Evolutionary conservation across 306 rosid species (phyloP).

Genomic region (Prinsepia uniflora): DNA sequence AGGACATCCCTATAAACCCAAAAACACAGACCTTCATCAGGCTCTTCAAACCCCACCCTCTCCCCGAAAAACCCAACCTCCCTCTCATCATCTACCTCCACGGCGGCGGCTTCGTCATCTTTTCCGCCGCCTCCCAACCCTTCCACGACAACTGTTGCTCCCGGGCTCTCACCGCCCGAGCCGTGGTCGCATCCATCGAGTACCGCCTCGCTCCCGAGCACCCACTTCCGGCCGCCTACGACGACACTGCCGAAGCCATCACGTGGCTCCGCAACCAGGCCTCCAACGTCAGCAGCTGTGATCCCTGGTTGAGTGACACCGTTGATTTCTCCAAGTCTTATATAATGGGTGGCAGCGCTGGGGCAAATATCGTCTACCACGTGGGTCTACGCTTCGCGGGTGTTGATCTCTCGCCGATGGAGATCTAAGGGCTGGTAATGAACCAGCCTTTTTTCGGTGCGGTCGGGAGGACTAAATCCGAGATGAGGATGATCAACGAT

Average conservation of each 20-base stretch:
- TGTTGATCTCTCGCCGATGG: conserved; percentile 34
- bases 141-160: conserved; percentile 42
- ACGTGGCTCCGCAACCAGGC: conserved; percentile 45
- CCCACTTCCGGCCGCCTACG: conserved; percentile 83
- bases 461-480: conserved; percentile 42
- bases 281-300: conserved; percentile 16
- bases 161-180: conserved; percentile 27
- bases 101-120: conserved; percentile 82
- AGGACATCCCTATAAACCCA: conserved; percentile 53
- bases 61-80: conserved; percentile 27
- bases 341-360: conserved; percentile 63
- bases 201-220: conserved; percentile 80
- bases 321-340: conserved; percentile 46
- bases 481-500: conserved; percentile 37
- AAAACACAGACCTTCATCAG: conserved; percentile 49
- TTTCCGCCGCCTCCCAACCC: conserved; percentile 41
- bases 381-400: conserved; percentile 48
- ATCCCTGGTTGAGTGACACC: conserved; percentile 48
- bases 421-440: conserved; percentile 44
- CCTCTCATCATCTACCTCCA: conserved; percentile 56
- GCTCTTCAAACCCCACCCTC: conserved; percentile 51
- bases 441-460: conserved; percentile 54
- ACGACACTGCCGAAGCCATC: conserved; percentile 60
- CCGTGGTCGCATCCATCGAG: conserved; percentile 50
- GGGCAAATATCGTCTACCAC: conserved; percentile 53